phyloP scores from a whole-genome alignment of 345 rosid genomes.

The Cardiospermum halicacabum region DNA sequence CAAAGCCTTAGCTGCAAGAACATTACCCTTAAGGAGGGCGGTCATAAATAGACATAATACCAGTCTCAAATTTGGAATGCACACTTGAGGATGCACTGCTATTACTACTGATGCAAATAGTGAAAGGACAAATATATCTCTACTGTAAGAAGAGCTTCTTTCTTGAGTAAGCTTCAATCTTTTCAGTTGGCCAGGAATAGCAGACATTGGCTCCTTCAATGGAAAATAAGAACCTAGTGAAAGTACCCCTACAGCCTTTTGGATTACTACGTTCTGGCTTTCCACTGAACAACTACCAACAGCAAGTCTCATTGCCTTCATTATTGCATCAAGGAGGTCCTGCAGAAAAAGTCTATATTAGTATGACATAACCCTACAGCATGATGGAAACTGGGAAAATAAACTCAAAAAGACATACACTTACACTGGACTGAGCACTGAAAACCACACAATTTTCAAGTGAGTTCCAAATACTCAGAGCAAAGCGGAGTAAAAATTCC shows the following conservation, averaged over 20 bases:
- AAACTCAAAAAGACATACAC: slow-evolving; percentile 34
- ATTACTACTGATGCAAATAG: slow-evolving; percentile 69
- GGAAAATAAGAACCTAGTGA: slow-evolving; percentile 44
- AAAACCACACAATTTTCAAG: slow-evolving; percentile 42
- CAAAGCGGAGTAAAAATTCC: slow-evolving; percentile 45
- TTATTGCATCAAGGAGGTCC: slow-evolving; percentile 70
- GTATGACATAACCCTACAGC: neutral
- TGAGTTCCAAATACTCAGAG: slow-evolving; percentile 58
- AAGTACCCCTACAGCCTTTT: slow-evolving; percentile 54
- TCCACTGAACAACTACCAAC: slow-evolving; percentile 63
- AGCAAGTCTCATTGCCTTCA: slow-evolving; percentile 55
- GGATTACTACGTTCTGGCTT: slow-evolving; percentile 57
- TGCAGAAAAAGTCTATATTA: slow-evolving; percentile 22
- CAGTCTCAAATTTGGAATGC: slow-evolving; percentile 55
- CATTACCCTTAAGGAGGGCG: slow-evolving; percentile 50
- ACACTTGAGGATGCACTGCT: slow-evolving; percentile 55
- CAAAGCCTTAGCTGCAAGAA: slow-evolving; percentile 75
- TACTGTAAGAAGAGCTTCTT: slow-evolving; percentile 28
- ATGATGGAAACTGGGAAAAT: neutral
- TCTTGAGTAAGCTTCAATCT: slow-evolving; percentile 26
- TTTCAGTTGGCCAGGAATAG: slow-evolving; percentile 29
- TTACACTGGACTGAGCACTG: slow-evolving; percentile 24
- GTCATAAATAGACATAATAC: slow-evolving; percentile 37
- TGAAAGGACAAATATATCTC: slow-evolving; percentile 70
- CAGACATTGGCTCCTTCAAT: slow-evolving; percentile 33